Conservation (phyloP, 2,329 filamentous ascomycete genomes). For the Fusarium tuaranense region DNA sequence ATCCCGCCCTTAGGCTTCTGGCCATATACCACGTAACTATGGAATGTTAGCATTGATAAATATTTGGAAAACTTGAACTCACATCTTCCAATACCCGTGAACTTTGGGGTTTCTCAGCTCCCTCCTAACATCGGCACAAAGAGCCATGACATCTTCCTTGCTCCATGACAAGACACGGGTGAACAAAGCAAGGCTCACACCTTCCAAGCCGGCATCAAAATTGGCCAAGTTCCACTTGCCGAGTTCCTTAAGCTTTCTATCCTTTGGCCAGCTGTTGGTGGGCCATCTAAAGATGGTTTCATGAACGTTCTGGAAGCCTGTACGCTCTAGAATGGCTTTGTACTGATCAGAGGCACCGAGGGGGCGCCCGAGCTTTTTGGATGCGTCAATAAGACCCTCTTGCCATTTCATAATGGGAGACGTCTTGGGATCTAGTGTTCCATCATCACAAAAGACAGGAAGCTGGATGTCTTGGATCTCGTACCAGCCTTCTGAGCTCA, state of each 20-base stretch:
- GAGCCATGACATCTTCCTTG: constrained; percentile 14
- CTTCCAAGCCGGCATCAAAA: constrained; percentile 17
- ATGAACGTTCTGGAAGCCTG: not conserved
- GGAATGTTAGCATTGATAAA: not conserved
- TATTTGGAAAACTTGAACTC: not conserved
- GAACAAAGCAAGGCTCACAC: constrained; percentile 4
- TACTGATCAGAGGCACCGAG: constrained; percentile 16
- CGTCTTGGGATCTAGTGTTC: not conserved
- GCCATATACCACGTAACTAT: not conserved
- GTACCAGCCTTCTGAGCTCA: constrained; percentile 22
- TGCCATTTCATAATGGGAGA: constrained; percentile 23
- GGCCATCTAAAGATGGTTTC: constrained; percentile 22
- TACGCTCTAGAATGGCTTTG: not conserved
- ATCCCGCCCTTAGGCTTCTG: not conserved
- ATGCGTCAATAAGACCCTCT: constrained; percentile 11
- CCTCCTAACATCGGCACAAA: constrained; percentile 22
- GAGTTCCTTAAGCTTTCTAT: constrained; percentile 25
- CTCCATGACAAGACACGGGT: constrained; percentile 21
- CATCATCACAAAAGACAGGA: constrained; percentile 21
- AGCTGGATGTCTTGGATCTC: constrained; percentile 33
- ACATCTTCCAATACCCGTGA: constrained; percentile 30
- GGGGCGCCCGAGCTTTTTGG: not conserved
- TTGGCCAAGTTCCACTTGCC: constrained; percentile 23
- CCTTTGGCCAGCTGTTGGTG: constrained; percentile 22
- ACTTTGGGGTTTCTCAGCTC: constrained; percentile 15